Evolutionary conservation across 495 filamentous ascomycete species (phyloP).

Genomic region (Penicillium paxilli): DNA sequence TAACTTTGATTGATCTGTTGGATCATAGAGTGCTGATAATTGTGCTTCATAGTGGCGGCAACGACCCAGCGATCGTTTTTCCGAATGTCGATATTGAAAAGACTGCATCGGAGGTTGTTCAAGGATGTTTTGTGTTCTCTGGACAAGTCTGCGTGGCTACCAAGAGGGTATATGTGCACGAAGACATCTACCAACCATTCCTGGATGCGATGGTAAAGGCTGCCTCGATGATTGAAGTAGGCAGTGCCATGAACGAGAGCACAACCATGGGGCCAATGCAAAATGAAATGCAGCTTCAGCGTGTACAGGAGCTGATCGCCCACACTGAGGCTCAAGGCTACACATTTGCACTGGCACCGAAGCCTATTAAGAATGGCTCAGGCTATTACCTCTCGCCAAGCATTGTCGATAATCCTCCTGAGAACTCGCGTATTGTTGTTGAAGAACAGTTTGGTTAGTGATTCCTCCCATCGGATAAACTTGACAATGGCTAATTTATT

Average conservation of each 20-base stretch:
- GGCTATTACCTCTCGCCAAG: slow-evolving; percentile 57
- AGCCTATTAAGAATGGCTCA: slow-evolving; percentile 20
- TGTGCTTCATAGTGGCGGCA: slow-evolving; percentile 49
- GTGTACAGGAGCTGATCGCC: background rate
- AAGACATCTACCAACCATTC: slow-evolving; percentile 65
- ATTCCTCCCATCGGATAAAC: background rate
- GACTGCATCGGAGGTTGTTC: slow-evolving; percentile 32
- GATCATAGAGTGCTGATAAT: slow-evolving; percentile 55
- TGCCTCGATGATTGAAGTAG: slow-evolving; percentile 32
- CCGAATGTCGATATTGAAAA: slow-evolving; percentile 61
- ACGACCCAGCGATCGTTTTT: slow-evolving; percentile 62
- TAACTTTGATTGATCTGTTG: too few species aligned
- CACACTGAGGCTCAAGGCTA: slow-evolving; percentile 43
- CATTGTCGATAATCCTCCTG: slow-evolving; percentile 59
- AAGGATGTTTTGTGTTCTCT: slow-evolving; percentile 52
- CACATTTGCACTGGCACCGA: background rate
- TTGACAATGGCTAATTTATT: background rate
- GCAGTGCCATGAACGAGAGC: slow-evolving; percentile 31
- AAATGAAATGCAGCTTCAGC: slow-evolving; percentile 54
- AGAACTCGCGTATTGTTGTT: slow-evolving; percentile 46
- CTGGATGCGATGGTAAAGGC: slow-evolving; percentile 52
- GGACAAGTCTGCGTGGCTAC: slow-evolving; percentile 56
- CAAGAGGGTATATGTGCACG: slow-evolving; percentile 70
- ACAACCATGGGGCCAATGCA: slow-evolving; percentile 54
- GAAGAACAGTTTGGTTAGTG: slow-evolving; percentile 44